Evolutionary conservation across 768 basidiomycete species (phyloP), one percentile per base, ranked within the genome.

Genomic region (Lentinula raphanica): DNA sequence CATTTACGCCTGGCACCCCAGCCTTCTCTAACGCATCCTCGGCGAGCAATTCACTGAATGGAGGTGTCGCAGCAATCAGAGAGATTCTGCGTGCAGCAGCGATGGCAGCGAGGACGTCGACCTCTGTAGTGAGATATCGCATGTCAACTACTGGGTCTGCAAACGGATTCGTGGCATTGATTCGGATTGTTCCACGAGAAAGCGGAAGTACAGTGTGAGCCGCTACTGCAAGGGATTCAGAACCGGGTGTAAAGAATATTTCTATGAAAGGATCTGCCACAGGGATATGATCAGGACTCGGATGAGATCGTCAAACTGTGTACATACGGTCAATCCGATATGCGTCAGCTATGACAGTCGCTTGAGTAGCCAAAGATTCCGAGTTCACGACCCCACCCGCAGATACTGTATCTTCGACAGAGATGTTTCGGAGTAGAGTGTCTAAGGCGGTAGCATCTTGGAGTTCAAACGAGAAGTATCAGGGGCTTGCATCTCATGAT

Each of bases 281-380:
- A 45, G 2, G 21, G 49, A 39, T 17, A 12, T 19, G 7, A 9
- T 36, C 5, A 53, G n/a, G 40, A 7, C 32, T 35, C 15, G 13
- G 27, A 4, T 19, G 13, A 35, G 2, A 6, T 9, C 19, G 17
- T 8, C 19, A 11, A 50, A 35, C 12, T 3, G 9, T 5, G 6
- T 25, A 39, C 57, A 48, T 44, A 63, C 60, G 62, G 54, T 63
- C 59, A 32, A 60, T 59, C 5, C 46, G 32, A 53, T 60, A 63
- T 25, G 62, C 62, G 27, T 60, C 25, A 21, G 62, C 62, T 35
- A 45, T 59, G 15, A 60, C 21, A 46, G 51, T 17, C 1, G 62
- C 59, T 27, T 63, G 62, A 1, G 46, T 25, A 3, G 39, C 9
- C 42, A 63, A 49, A 3, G 59, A 44, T 25, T 63, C 53, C 5